Conservation (phyloP, 2,329 filamentous ascomycete species). For the Cercospora zeina region DNA sequence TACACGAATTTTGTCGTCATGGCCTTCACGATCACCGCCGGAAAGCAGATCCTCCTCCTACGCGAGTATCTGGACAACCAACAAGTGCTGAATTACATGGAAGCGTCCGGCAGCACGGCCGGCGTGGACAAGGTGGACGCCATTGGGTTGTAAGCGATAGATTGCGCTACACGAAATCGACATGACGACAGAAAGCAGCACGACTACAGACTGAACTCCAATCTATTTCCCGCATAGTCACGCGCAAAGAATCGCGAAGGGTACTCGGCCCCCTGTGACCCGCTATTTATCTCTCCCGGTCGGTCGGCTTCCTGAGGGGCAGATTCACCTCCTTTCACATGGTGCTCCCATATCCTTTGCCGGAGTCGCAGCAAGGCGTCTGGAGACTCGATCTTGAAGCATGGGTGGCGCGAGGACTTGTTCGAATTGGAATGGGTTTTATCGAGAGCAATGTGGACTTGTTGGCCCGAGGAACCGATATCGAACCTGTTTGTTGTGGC, state of each 20-base stretch:
- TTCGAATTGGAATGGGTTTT: constrained; percentile 40
- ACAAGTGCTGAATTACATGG: constrained; percentile 15
- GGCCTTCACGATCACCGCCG: constrained; percentile 13
- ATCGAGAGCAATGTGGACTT: constrained; percentile 56
- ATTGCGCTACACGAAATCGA: neutral
- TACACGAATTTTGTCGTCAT: constrained; percentile 15
- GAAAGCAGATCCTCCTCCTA: constrained; percentile 15
- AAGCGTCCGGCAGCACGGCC: constrained; percentile 13
- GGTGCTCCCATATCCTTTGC: constrained; percentile 55
- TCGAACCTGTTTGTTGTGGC: constrained; percentile 50
- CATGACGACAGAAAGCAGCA: constrained; percentile 7
- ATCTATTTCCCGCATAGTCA: constrained; percentile 46
- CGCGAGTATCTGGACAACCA: constrained; percentile 19
- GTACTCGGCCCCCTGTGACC: constrained; percentile 59
- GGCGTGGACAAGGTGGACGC: constrained; percentile 8
- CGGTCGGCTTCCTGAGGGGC: constrained; percentile 58
- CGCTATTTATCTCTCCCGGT: constrained; percentile 52
- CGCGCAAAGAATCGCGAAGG: constrained; percentile 62
- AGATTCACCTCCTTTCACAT: constrained; percentile 49
- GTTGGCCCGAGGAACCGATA: constrained; percentile 55
- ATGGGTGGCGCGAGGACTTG: constrained; percentile 56
- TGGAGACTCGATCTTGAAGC: constrained; percentile 55
- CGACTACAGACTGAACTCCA: constrained; percentile 44
- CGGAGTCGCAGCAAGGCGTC: constrained; percentile 54
- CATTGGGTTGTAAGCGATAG: constrained; percentile 8